Conservation (phyloP, 1,139 yeast genomes). For the Geotrichum phurueaensis region DNA sequence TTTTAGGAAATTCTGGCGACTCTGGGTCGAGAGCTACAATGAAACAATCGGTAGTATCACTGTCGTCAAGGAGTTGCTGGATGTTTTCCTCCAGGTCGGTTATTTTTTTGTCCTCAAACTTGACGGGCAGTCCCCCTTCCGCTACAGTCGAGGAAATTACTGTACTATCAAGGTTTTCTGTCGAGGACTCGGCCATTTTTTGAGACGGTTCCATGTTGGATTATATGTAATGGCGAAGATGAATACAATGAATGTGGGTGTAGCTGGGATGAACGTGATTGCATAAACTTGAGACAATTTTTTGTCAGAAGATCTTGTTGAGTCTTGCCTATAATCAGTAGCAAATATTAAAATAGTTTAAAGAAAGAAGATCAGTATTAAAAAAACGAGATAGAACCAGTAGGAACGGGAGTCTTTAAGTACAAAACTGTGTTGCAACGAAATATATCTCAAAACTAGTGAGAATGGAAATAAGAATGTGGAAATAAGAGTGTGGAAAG, state of each 20-base stretch:
- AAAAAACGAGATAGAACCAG: neutral
- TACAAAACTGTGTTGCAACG: neutral
- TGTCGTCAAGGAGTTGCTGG: slow-evolving; percentile 10
- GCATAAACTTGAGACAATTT: neutral
- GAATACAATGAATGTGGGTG: neutral
- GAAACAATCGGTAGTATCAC: slow-evolving; percentile 1
- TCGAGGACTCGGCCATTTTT: neutral
- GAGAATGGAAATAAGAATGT: neutral
- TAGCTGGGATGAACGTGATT: neutral
- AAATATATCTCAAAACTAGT: neutral
- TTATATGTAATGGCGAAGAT: too few relatives aligned
- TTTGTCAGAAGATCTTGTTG: neutral
- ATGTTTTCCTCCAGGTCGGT: slow-evolving; percentile 4
- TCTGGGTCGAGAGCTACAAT: neutral
- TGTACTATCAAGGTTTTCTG: neutral
- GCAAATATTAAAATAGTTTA: neutral
- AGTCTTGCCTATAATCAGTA: neutral
- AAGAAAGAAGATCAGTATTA: neutral
- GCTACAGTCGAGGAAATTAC: neutral
- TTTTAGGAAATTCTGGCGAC: slow-evolving; percentile 22
- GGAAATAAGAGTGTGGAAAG: neutral
- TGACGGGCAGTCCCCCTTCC: neutral
- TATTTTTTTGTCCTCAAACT: neutral
- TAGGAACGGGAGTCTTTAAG: neutral
- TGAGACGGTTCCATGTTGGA: neutral